Evolutionary conservation across 2,329 filamentous ascomycete genomes (phyloP), one percentile per base, ranked within the genome.

Genomic region (Claviceps maximensis): DNA sequence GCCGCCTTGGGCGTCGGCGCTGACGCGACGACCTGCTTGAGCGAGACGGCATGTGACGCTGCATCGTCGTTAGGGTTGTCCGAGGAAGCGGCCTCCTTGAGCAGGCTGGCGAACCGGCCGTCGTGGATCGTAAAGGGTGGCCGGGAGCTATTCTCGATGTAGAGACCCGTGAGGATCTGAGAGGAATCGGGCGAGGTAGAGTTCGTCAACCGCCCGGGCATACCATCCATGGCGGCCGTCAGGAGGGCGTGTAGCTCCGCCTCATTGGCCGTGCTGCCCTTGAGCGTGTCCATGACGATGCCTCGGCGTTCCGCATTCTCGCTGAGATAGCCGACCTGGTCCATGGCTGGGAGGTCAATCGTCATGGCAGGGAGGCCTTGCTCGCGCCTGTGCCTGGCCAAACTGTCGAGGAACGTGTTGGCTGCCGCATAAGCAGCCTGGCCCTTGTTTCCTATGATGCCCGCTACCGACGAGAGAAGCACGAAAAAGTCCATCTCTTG

Each of bases 211-310:
- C 69, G 66, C 1, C 75, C 12, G 38, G 7, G 8, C 27, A 21
- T 10, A 27, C 49, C 76, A 6, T 63, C 68, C 42, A 81, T 74
- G 19, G 76, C 75, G 0, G 75, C 72, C 1, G 70, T 72, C 1
- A 81, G 65, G 0, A 82, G 68, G 0, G 77, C 76, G 1, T 79
- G 64, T 0, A 81, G 75, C 62, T 82, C 77, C 7, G 71, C 70
- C 58, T 76, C 73, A 58, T 69, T 72, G 58, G 82, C 72, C 21
- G 77, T 70, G 47, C 75, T 73, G 6, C 69, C 70, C 58, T 73
- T 73, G 42, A 76, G 73, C 0, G 74, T 55, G 75, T 69, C 2
- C 67, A 67, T 4, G 67, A 68, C 45, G 67, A 70, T 49, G 67
- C 68, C 0, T 66, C 65, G 53, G 74, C 42, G 44, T 15, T 73